These are phyloP conservation scores for Mycena epipterygia DNA, from an alignment of 768 basidiomycete species.

Conservation along the genomic window DNA sequence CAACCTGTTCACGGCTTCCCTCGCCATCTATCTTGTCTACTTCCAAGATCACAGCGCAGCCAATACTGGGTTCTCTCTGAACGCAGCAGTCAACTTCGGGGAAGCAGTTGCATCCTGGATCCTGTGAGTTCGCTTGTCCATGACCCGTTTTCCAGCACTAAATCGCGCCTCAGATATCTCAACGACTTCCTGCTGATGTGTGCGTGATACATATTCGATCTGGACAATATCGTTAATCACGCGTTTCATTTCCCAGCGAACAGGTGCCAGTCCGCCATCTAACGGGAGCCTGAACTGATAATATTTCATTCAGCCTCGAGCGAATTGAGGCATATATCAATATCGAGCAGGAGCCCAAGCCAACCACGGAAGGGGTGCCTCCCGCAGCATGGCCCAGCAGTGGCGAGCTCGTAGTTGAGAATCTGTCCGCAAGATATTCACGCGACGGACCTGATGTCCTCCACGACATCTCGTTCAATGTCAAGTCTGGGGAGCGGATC, in stretches of 20 bases:
- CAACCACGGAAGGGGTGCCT: constrained; percentile 57
- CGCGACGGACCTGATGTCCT: constrained; percentile 65
- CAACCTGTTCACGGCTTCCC: constrained; percentile 47
- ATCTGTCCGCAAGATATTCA: constrained; percentile 70
- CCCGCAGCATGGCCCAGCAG: constrained; percentile 78
- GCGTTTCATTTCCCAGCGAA: not conserved
- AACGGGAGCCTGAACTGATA: not conserved
- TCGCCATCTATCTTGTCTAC: constrained; percentile 71
- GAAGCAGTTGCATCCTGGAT: constrained; percentile 25
- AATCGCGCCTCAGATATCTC: not conserved
- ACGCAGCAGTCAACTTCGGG: constrained; percentile 57
- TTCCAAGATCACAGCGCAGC: constrained; percentile 55
- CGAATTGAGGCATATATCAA: constrained; percentile 76
- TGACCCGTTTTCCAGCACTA: constrained; percentile 40
- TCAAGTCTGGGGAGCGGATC: constrained; percentile 68
- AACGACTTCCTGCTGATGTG: constrained; percentile 13
- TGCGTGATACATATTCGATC: not conserved
- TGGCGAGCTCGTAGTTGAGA: constrained; percentile 66
- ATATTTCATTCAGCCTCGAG: constrained; percentile 60
- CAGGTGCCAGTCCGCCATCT: not conserved
- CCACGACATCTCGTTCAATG: constrained; percentile 62
- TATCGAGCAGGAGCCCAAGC: constrained; percentile 67
- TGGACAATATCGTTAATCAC: not conserved
- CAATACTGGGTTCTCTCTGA: constrained; percentile 66
- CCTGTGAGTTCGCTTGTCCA: constrained; percentile 54